Base-by-base conservation (phyloP, 2,329 filamentous ascomycete genomes). In the Thyridium curvatum region DNA sequence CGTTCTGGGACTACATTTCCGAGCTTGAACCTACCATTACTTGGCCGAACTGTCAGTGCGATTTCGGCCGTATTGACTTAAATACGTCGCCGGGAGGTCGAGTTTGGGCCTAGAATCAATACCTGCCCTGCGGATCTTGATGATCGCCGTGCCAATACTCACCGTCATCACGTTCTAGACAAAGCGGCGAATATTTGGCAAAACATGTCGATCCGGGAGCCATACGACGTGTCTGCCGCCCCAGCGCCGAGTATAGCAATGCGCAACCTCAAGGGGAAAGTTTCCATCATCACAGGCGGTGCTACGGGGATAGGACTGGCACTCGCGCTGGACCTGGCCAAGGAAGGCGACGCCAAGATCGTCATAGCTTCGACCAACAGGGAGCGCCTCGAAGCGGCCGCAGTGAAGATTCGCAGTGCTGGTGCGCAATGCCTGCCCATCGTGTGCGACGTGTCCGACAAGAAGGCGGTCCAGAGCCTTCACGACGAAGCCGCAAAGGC, bases 301-400 rank as follows among this genome's bases (percentile, higher is more conserved):
- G 39, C 34, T 31, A 41, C 39, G 13, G 39, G 39, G 18, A 41
- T 41, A 32, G 39, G 39, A 13, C 21, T 41, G 16, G 35, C 39
- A 5, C 33, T 41, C 18, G 35, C 33, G 8, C 34, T 34, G 4
- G 39, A 41, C 30, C 35, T 41, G 15, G 39, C 39, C 15, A 37
- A 34, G 12, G 39, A 35, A 16, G 39, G 39, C n/a, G 39, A 41
- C 9, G 39, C 39, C 18, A 41, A 37, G 35, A 32, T 41, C 13
- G 31, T 41, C 12, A 41, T 41, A 28, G 39, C 39, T 5, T 41
- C 39, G 2, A 41, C 39, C 30, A 41, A 41, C 31, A 17, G 30
- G 9, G 39, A 41, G 16, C 34, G 39, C 13, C 34, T 41, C 30
- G 39, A 37, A 15, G 34, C 32, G 21, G 39, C 34, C n/a, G 39